Conservation (phyloP, 805 yeast genomes). For the Starmerella potacharoeniae region DNA sequence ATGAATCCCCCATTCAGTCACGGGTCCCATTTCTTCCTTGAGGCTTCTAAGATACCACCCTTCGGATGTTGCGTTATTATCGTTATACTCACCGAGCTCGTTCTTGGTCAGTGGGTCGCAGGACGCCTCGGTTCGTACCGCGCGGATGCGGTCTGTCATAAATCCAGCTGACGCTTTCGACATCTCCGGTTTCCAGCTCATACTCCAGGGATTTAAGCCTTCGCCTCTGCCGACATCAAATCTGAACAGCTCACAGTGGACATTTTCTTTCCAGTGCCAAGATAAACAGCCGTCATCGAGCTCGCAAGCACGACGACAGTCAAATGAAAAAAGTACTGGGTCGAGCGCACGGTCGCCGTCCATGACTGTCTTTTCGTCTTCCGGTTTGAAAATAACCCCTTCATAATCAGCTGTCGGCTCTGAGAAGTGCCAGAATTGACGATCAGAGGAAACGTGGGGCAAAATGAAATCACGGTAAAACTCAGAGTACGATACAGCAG, state of each 20-base stretch:
- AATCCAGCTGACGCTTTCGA: slow-evolving; percentile 22
- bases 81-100: slow-evolving; percentile 9
- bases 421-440: slow-evolving; percentile 23
- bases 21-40: not conserved
- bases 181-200: slow-evolving; percentile 6
- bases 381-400: not conserved
- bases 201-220: slow-evolving; percentile 7
- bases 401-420: not conserved
- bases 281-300: slow-evolving; percentile 7
- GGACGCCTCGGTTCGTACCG: slow-evolving; percentile 3
- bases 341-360: not conserved
- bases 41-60: slow-evolving; percentile 21
- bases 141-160: slow-evolving; percentile 27
- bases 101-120: not conserved
- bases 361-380: not conserved
- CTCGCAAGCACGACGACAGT: slow-evolving; percentile 16
- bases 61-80: slow-evolving; percentile 9
- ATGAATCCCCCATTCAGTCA: not conserved
- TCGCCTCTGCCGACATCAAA: slow-evolving; percentile 14
- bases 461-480: slow-evolving; percentile 27
- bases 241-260: slow-evolving; percentile 12
- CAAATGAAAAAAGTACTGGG: slow-evolving; percentile 8
- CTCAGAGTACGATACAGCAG: slow-evolving; percentile 22
- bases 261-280: slow-evolving; percentile 14
- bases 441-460: slow-evolving; percentile 24